A percentile compares a stretch with the other conserved stretches of the same genome.
Evolutionary conservation across 495 filamentous ascomycete species (phyloP).

Genomic region (Lasiosphaeria miniovina): DNA sequence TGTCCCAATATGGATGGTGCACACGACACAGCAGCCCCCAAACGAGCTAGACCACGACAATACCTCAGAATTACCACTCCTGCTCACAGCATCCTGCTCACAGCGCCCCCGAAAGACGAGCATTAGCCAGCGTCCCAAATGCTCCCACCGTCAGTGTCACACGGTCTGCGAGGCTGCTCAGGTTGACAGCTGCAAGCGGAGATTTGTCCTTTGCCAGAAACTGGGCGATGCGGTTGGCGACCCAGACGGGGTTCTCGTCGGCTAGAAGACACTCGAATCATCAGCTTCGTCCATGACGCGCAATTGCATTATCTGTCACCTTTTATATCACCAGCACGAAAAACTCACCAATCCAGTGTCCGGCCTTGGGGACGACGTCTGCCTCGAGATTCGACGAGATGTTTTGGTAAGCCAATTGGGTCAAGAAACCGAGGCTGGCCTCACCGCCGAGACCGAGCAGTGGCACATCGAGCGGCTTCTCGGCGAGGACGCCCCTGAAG

Average conservation of each 20-base stretch:
- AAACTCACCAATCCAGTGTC: conserved; percentile 29
- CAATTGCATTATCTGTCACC: background rate
- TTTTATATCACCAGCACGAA: background rate
- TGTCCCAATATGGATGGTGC: too few relatives aligned
- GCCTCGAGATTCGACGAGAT: conserved; percentile 20
- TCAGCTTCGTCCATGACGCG: background rate
- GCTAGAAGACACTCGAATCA: conserved; percentile 7
- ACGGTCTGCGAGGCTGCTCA: conserved; percentile 10
- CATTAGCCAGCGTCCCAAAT: conserved; percentile 6
- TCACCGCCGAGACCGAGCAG: conserved; percentile 23
- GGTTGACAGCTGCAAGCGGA: conserved; percentile 2
- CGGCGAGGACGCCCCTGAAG: conserved; percentile 19
- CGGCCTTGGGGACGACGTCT: conserved; percentile 27
- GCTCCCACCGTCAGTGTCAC: conserved; percentile 19
- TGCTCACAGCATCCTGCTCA: too few relatives aligned
- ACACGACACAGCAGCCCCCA: too few relatives aligned
- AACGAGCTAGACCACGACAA: too few relatives aligned
- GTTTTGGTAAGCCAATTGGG: background rate
- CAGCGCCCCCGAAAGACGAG: too few relatives aligned
- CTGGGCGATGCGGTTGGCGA: conserved; percentile 16
- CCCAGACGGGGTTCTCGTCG: conserved; percentile 28
- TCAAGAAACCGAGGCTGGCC: conserved; percentile 16
- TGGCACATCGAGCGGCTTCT: conserved; percentile 11
- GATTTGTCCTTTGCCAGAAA: conserved; percentile 17
- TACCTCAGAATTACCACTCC: too few relatives aligned